phyloP scores from a whole-genome alignment of 1,284 basidiomycete genomes.

The Boletellus dicymbophilus region DNA sequence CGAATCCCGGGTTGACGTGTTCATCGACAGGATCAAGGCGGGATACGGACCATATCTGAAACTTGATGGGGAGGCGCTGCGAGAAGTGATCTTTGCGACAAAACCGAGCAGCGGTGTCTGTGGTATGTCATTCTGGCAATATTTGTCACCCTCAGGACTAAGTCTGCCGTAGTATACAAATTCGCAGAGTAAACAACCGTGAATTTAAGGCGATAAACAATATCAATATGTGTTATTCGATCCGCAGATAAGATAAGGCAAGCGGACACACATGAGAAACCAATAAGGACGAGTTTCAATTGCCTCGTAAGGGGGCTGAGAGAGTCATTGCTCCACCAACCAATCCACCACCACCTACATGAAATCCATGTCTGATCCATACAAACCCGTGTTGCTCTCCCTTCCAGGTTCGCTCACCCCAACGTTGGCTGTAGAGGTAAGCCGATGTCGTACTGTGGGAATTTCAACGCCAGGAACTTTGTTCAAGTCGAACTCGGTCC shows the following conservation, averaged over 20 bases:
- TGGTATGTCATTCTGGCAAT: constrained; percentile 48
- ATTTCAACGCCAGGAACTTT: too few relatives aligned
- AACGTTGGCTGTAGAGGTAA: constrained; percentile 57
- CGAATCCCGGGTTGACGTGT: constrained; percentile 64
- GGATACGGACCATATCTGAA: constrained; percentile 64
- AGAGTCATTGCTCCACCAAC: not conserved
- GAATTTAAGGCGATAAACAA: too few relatives aligned
- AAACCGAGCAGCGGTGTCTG: constrained; percentile 83
- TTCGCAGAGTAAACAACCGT: constrained; percentile 25
- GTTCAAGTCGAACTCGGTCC: not conserved
- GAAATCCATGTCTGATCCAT: constrained; percentile 41
- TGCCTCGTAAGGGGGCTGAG: too few relatives aligned
- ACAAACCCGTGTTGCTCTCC: constrained; percentile 52
- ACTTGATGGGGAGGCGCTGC: constrained; percentile 60
- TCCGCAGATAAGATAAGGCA: constrained; percentile 15
- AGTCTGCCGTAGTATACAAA: constrained; percentile 26
- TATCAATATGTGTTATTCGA: too few relatives aligned
- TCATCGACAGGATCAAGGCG: constrained; percentile 63
- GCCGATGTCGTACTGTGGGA: constrained; percentile 5
- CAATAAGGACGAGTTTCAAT: not conserved
- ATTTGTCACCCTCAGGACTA: not conserved
- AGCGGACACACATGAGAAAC: too few relatives aligned
- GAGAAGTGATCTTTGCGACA: constrained; percentile 82
- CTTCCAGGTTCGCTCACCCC: constrained; percentile 54
- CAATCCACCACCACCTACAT: not conserved